Evolutionary conservation across 2,329 filamentous ascomycete genomes (phyloP).

Genomic region (Fusarium buharicum): DNA sequence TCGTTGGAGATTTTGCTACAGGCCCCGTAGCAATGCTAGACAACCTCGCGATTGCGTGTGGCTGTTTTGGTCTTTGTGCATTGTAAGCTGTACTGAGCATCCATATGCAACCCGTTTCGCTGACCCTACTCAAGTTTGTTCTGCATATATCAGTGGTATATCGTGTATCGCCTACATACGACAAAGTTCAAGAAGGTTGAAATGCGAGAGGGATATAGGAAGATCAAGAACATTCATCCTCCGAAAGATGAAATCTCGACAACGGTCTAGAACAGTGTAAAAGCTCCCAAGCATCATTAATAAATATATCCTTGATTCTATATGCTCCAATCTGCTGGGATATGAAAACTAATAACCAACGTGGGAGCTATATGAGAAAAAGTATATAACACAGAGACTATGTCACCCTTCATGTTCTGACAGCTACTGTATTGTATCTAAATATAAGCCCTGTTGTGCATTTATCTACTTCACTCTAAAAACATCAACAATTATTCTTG

Average conservation of each 20-base stretch:
- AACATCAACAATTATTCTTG: no score
- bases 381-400: no score
- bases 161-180: slow-evolving; percentile 16
- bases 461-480: no score
- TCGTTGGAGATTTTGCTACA: slow-evolving; percentile 7
- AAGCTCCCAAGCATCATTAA: not conserved
- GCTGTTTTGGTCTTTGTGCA: slow-evolving; percentile 29
- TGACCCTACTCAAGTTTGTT: slow-evolving; percentile 9
- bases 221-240: slow-evolving; percentile 15
- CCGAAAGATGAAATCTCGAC: not conserved
- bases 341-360: no score
- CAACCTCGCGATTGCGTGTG: slow-evolving; percentile 28
- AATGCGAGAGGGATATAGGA: slow-evolving; percentile 22
- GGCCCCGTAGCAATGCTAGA: slow-evolving; percentile 22
- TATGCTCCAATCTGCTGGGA: not conserved
- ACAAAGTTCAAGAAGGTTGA: slow-evolving; percentile 22
- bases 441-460: no score
- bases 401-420: no score
- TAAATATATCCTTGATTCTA: not conserved
- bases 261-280: not conserved
- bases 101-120: rapidly evolving
- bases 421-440: no score
- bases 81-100: slow-evolving; percentile 6
- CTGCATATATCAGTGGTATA: slow-evolving; percentile 26
- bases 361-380: no score